phyloP scores from a whole-genome alignment of 2,329 filamentous ascomycete species.

The Tolypocladium paradoxum region DNA sequence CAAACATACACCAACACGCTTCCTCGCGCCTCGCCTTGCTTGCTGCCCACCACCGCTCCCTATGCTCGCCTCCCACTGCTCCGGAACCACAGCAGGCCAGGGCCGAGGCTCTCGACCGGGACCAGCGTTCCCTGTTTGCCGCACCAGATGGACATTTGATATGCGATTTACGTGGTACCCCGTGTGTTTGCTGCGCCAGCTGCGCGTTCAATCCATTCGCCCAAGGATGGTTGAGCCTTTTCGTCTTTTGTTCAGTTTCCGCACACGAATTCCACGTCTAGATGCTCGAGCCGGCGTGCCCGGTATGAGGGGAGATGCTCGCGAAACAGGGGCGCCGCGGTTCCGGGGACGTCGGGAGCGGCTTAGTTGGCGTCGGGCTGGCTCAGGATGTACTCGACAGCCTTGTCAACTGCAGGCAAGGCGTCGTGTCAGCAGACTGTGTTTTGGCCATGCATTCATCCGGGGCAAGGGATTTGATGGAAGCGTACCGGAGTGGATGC shows the following conservation, averaged over 20 bases:
- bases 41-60: background rate
- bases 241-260: background rate
- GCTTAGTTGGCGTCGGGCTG: conserved; percentile 77
- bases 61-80: background rate
- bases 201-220: background rate
- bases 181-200: background rate
- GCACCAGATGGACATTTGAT: background rate
- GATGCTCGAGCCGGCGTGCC: background rate
- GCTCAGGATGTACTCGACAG: conserved; percentile 84
- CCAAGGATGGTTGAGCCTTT: background rate
- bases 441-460: too few species aligned
- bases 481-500: conserved; percentile 80
- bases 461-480: too few species aligned
- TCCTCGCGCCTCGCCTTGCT: background rate
- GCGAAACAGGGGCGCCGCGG: background rate
- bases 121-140: background rate
- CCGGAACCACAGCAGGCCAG: background rate
- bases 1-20: conserved; percentile 3
- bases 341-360: background rate
- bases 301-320: background rate
- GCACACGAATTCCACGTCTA: background rate
- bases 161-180: background rate
- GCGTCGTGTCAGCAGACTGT: conserved; percentile 4
- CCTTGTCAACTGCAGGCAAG: conserved; percentile 64
- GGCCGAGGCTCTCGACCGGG: background rate